A percentile compares a stretch with the other conserved stretches of the same genome.
Evolutionary conservation across 2,329 filamentous ascomycete genomes (phyloP).

Genomic region (Cercospora beticola): DNA sequence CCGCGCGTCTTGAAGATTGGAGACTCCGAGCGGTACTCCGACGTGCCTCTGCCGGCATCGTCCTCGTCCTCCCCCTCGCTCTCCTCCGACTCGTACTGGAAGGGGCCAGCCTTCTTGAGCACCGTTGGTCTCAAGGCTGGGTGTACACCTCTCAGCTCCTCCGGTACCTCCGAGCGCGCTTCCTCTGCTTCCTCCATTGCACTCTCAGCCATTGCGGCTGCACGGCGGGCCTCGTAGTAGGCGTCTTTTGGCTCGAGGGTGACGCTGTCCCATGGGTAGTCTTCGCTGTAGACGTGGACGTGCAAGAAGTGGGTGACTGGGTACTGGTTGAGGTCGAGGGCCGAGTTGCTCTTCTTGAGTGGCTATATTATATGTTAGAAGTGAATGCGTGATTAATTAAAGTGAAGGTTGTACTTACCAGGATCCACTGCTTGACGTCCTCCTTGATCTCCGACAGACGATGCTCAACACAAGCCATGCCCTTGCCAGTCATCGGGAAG

Average conservation of each 20-base stretch:
- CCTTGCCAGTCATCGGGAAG: constrained; percentile 48
- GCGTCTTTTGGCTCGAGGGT: neutral
- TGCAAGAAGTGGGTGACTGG: constrained; percentile 49
- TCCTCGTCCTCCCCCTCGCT: constrained; percentile 2
- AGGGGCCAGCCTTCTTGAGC: neutral
- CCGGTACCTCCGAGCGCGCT: neutral
- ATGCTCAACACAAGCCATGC: constrained; percentile 44
- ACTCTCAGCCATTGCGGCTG: neutral
- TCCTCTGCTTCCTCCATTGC: neutral
- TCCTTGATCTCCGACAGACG: constrained; percentile 46
- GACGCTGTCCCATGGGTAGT: constrained; percentile 43
- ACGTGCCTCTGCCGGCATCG: neutral
- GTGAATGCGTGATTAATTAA: neutral
- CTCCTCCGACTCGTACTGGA: constrained; percentile 1
- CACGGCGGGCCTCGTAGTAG: neutral
- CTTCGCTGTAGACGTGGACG: constrained; percentile 40
- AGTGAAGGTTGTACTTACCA: constrained; percentile 15
- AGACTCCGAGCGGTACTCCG: constrained; percentile 1
- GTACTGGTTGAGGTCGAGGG: constrained; percentile 41
- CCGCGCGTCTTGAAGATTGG: constrained; percentile 11
- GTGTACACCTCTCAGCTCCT: neutral
- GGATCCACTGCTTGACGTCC: constrained; percentile 43
- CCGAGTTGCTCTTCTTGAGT: constrained; percentile 43
- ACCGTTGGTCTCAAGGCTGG: neutral
- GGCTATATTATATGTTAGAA: constrained; percentile 18